These are phyloP conservation scores for Copromyces sp. DNA, from an alignment of 495 filamentous ascomycete genomes.

Conservation along the genomic window DNA sequence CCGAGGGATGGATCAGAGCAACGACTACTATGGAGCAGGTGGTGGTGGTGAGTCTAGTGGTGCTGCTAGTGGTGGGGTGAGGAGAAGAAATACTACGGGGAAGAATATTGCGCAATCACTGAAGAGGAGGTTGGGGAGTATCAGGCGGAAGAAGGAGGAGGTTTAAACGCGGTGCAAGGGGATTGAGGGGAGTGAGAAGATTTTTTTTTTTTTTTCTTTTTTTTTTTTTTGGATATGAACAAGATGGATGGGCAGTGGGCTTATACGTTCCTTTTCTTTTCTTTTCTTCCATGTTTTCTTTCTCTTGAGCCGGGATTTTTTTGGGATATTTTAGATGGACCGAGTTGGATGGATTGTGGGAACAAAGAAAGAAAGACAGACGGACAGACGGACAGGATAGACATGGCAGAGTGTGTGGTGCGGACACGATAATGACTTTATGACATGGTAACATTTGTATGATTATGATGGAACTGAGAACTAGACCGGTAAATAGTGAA, in stretches of 20 bases:
- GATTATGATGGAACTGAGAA: background rate
- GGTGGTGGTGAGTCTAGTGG: background rate
- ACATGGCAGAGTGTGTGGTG: background rate
- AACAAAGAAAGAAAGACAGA: background rate
- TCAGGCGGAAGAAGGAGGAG: slow-evolving; percentile 24
- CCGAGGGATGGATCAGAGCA: background rate
- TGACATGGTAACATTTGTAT: background rate
- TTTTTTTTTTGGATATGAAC: background rate
- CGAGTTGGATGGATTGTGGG: background rate
- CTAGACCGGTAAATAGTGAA: no score
- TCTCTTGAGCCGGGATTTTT: background rate
- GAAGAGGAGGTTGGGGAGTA: slow-evolving; percentile 37
- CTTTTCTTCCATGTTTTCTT: background rate
- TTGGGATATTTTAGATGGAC: background rate
- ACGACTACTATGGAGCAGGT: background rate
- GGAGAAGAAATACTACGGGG: slow-evolving; percentile 27
- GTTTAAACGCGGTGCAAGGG: background rate
- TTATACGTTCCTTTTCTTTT: background rate
- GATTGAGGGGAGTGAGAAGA: no score
- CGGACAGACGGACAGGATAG: background rate
- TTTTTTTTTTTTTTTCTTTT: no score
- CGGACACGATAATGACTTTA: background rate
- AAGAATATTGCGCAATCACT: slow-evolving; percentile 31
- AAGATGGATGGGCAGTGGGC: background rate
- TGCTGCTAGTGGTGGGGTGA: slow-evolving; percentile 1